Evolutionary conservation across 495 filamentous ascomycete species (phyloP), one percentile per base, ranked within the genome.

Genomic region (Aspergillus diversus): DNA sequence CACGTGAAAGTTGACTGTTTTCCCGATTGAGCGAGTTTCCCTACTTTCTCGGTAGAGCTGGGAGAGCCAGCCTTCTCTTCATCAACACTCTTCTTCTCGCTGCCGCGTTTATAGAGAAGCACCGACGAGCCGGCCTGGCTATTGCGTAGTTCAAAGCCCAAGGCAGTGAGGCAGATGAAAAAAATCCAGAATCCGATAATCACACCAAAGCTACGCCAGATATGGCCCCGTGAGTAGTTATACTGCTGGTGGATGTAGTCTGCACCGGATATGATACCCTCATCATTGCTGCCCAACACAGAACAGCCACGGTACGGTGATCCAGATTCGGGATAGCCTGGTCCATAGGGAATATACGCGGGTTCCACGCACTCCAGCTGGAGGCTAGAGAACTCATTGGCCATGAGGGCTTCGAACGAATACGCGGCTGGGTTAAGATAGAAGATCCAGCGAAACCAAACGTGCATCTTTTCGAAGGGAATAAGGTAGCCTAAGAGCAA

Each of bases 381-480:
- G 66, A 94, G 85, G 34, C 80, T 77, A 56, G 84, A 79, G 69
- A 96, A 97, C 74, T 97, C 93, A 71, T 97, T 97, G 53, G 95
- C 87, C 89, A 97, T 91, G 12, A 97, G 75, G 0, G 89, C 82
- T 74, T 97, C 93, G 66, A 96, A 97, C 3, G 90, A 87, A 66
- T 97, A 97, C 0, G 87, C 86, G 33, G 95, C 84, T 3, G 93
- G 92, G 67, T 97, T 90, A 8, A 97, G 74, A 66, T 92, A 97
- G 69, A 92, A 92, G 58, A 97, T 84, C 94, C 93, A 97, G 17
- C 91, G 84, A 66, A 91, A 91, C 90, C 92, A 97, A 4, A 79
- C 82, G 7, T 89, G 86, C 92, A 97, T 96, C 33, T 77, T 72
- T 43, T 73, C 69, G 58, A 87, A 87, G 0, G 93, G 94, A 60